Evolutionary conservation across 306 rosid species (phyloP), one percentile per base, ranked within the genome.

Genomic region (Lablab purpureus): DNA sequence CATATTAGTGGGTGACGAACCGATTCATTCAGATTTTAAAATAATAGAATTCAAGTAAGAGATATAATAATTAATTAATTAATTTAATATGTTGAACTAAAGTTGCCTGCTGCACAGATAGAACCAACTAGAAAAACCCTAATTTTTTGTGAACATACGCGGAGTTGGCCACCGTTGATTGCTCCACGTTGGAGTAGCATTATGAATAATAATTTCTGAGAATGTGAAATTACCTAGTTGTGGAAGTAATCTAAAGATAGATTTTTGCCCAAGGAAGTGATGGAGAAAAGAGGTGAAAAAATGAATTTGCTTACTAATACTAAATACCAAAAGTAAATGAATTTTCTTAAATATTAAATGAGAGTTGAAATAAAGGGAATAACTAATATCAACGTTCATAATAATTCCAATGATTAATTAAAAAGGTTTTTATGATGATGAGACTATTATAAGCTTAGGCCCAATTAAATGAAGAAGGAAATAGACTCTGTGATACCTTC

Each of bases 1-100:
- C 65, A 76, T 47, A 73, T 37, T 54, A 52, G 87, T 80, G 82
- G 76, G 67, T 80, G 71, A 69, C 25, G 65, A 71, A 21, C 34
- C 30, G 68, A 71, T 74, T 47, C 66, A 5, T 64, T 40, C 65
- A 65, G 49, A 69, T 64, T 71, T 34, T 6, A 80, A 74, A 65
- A 51, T 77, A 43, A 43, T 40, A 67, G 13, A 4, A 19, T 5
- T 19, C 9, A 43, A 25, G 51, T 2, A 67, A 56, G 32, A 63
- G 41, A 50, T 37, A 11, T 18, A 52, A 73, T 43, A 2, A 27
- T 11, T 28, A 5, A 45, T 2, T 28, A 4, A 45, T 59, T 70
- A 66, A 43, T 34, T 19, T 64, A 70, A 36, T 80, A 40, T 71
- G 49, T 49, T 71, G 72, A 71, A 52, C 47, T 41, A 71, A 47